Conservation (phyloP, 306 rosid species). For the Spatholobus suberectus region DNA sequence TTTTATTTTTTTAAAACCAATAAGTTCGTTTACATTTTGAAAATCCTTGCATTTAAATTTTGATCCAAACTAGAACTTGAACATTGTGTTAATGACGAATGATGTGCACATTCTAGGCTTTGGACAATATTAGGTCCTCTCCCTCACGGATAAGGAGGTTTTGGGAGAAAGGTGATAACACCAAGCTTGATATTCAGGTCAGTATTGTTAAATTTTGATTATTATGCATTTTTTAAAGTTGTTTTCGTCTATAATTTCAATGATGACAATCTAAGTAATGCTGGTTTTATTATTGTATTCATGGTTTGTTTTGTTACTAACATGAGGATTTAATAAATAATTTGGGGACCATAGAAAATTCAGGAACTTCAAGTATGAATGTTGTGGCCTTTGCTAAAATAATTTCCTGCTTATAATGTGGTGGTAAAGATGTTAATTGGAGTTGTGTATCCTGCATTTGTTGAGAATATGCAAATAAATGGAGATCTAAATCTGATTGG, state of each 20-base stretch:
- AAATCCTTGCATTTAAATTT: background rate
- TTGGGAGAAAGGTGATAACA: constrained; percentile 95
- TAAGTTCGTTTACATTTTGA: background rate
- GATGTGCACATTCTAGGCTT: constrained; percentile 57
- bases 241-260: background rate
- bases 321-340: constrained; percentile 86
- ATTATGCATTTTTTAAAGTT: background rate
- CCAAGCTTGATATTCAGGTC: constrained; percentile 96
- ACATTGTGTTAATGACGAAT: background rate
- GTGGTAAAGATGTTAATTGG: background rate
- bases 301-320: background rate
- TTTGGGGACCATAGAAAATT: constrained; percentile 98
- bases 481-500: constrained; percentile 99
- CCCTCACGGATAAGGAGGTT: constrained; percentile 91
- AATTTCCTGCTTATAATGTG: background rate
- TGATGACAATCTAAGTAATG: background rate
- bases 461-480: constrained; percentile 96
- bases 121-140: constrained; percentile 97
- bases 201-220: constrained; percentile 16
- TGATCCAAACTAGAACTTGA: background rate
- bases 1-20: background rate
- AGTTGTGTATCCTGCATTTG: constrained; percentile 68
- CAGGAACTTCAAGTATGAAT: constrained; percentile 92
- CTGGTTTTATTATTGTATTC: background rate
- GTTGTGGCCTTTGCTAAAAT: background rate